Conservation (phyloP, 1,139 yeast species). For the Yamadazyma sp. region DNA sequence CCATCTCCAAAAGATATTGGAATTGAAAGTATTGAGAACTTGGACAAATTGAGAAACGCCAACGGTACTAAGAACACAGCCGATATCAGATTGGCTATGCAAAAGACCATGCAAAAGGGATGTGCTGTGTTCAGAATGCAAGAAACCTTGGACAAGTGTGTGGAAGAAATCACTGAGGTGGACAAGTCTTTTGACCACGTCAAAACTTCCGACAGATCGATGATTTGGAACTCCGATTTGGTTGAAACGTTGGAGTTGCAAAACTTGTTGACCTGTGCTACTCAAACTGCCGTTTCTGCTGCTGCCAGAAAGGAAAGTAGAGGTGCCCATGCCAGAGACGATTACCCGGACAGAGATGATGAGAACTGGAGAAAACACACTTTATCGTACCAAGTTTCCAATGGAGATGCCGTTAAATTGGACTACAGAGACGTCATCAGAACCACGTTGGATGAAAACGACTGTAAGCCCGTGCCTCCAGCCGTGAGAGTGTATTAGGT, state of each 20-base stretch:
- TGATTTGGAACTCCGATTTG: slow-evolving; percentile 98
- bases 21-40: slow-evolving; percentile 82
- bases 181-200: slow-evolving; percentile 69
- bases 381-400: slow-evolving; percentile 79
- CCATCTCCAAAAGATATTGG: slow-evolving; percentile 82
- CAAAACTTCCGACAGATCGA: slow-evolving; percentile 90
- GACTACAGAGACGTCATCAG: slow-evolving; percentile 85
- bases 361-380: slow-evolving; percentile 98
- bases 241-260: slow-evolving; percentile 96
- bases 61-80: slow-evolving; percentile 81
- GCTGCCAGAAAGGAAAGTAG: slow-evolving; percentile 96
- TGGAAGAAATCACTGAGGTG: slow-evolving; percentile 68
- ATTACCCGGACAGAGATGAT: slow-evolving; percentile 94
- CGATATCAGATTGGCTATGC: slow-evolving; percentile 88
- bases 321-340: slow-evolving; percentile 99
- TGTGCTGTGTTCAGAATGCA: slow-evolving; percentile 97
- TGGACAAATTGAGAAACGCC: slow-evolving; percentile 87
- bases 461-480: slow-evolving; percentile 96
- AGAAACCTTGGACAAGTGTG: slow-evolving; percentile 91
- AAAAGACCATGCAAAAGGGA: slow-evolving; percentile 93
- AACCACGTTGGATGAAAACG: slow-evolving; percentile 83
- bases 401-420: slow-evolving; percentile 72
- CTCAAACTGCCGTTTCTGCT: slow-evolving; percentile 93
- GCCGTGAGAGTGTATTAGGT: slow-evolving; percentile 85
- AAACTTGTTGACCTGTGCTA: slow-evolving; percentile 95